Evolutionary conservation across 116 monocot species (phyloP).

Genomic region (Posidonia oceanica): DNA sequence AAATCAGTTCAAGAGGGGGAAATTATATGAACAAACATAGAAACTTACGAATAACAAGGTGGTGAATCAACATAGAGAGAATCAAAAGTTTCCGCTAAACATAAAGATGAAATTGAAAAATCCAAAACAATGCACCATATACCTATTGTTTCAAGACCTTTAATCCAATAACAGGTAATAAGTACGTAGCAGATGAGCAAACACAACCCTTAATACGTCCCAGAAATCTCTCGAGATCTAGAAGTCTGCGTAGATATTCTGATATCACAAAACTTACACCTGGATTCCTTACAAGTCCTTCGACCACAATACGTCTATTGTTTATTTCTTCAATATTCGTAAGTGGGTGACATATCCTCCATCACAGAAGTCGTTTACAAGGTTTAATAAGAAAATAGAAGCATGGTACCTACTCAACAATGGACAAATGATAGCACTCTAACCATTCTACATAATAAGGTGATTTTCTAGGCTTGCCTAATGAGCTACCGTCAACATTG

Average conservation of each 20-base stretch:
- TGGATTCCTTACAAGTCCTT: conserved; percentile 48
- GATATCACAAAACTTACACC: conserved; percentile 32
- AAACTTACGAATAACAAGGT: no score
- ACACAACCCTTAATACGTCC: no score
- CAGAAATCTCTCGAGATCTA: conserved; percentile 87
- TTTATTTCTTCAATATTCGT: conserved; percentile 64
- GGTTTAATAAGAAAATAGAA: no score
- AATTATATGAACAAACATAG: no score
- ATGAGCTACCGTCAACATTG: conserved; percentile 61
- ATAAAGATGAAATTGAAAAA: no score
- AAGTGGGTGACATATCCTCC: conserved; percentile 92
- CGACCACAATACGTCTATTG: conserved; percentile 48
- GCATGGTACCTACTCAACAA: no score
- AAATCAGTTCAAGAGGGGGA: no score
- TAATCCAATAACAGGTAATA: conserved; percentile 55
- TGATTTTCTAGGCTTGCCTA: conserved; percentile 33
- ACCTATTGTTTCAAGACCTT: conserved; percentile 75
- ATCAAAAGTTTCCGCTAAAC: no score
- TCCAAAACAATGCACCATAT: not conserved
- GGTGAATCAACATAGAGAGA: no score
- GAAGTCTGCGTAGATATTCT: conserved; percentile 48
- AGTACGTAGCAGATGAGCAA: no score
- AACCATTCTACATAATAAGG: not conserved
- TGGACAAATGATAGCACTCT: no score
- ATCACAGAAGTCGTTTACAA: conserved; percentile 77